Conservation (phyloP, 495 filamentous ascomycete genomes). For the Hypomontagnella submonticulosa region DNA sequence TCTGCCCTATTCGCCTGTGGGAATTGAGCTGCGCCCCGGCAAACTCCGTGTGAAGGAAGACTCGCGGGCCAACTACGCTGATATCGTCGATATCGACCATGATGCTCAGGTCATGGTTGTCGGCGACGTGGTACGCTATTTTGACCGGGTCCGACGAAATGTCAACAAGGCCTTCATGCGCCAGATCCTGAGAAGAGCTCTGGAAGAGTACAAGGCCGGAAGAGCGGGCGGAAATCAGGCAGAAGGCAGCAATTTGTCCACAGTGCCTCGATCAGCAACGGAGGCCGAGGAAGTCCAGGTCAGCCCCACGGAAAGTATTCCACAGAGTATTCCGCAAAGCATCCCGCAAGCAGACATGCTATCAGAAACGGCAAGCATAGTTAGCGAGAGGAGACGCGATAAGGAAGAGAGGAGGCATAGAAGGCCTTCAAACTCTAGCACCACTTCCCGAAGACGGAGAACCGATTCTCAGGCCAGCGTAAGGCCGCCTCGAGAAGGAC, state of each 20-base stretch:
- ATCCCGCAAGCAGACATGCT: not conserved
- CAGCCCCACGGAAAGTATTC: conserved; percentile 36
- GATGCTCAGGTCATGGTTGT: conserved; percentile 49
- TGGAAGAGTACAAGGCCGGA: conserved; percentile 46
- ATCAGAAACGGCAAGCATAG: conserved; percentile 26
- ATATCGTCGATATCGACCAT: conserved; percentile 48
- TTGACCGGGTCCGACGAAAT: conserved; percentile 48
- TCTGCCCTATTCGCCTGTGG: conserved; percentile 47
- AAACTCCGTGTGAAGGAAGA: conserved; percentile 49
- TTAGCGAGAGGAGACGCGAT: conserved; percentile 16
- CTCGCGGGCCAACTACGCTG: conserved; percentile 49
- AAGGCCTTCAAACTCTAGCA: conserved; percentile 28
- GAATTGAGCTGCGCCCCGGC: conserved; percentile 46
- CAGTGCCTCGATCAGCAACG: conserved; percentile 4
- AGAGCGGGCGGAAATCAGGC: conserved; percentile 27
- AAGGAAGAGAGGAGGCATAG: conserved; percentile 27
- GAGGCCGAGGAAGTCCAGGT: conserved; percentile 29
- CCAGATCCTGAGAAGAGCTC: conserved; percentile 45
- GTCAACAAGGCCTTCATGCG: conserved; percentile 52
- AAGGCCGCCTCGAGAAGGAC: conserved; percentile 12
- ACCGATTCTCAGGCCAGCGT: conserved; percentile 17
- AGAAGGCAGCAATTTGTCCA: conserved; percentile 21
- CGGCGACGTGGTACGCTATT: conserved; percentile 49
- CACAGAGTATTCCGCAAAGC: not conserved
- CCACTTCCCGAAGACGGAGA: conserved; percentile 23